Base-by-base conservation (phyloP, 805 yeast species). In the Monosporozyma aerobia region DNA sequence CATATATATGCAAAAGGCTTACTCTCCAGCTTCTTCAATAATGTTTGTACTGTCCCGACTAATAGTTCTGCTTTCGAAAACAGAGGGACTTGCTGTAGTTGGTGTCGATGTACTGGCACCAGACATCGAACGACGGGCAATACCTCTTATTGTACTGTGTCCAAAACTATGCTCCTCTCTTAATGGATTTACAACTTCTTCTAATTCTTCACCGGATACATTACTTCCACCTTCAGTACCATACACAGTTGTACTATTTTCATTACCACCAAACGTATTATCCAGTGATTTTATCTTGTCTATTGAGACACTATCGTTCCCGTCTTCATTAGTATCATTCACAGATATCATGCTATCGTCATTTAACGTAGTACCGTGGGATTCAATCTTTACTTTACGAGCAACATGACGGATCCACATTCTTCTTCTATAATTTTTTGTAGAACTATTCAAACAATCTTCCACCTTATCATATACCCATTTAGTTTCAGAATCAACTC, bases 401-500 rank as follows among this genome's bases (percentile, higher is more conserved):
- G 25, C 25, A 23, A 43, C 45, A 23, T 43, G 45, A 43, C 45
- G 45, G 5, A 78, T 69, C 90, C 90, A 85, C 64, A 89, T 74
- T 61, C 92, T 73, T 62, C 92, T 73, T 58, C 90, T 72, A 61
- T 72, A 77, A 44, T 68, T 58, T 3, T 68, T 69, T 40, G 68
- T 13, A 14, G 39, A 35, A 1, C 14, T 13, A 35, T 35, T 35
- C 14, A 13, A 11, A 32, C 37, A 32, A 61, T 9, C 59, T 57
- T 4, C 67, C 64, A 41, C 65, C 70, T 67, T 63, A 65, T 88
- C 96, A 64, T 88, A 88, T 19, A 87, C 92, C 96, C 96, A 88
- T 66, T 88, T 88, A 43, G 85, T 86, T 52, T 82, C 90, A 30
- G 78, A 72, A 68, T 88, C 95, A 22, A 86, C 73, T 22, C 73